Conservation (phyloP, 2,329 filamentous ascomycete species). For the Blastomyces silverae region DNA sequence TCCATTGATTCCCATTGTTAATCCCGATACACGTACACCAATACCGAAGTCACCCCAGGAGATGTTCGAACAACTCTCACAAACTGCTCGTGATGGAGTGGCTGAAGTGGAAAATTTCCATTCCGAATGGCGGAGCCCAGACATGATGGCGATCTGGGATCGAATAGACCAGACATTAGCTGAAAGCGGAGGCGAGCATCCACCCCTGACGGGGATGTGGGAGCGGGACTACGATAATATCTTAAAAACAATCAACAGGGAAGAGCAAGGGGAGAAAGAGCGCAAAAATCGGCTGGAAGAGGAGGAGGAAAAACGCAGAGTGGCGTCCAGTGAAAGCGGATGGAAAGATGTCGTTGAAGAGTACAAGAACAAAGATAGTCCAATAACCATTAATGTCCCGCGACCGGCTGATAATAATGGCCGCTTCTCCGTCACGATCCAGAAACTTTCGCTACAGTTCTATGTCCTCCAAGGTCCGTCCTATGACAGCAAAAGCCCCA, state of each 20-base stretch:
- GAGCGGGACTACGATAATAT: conserved; percentile 37
- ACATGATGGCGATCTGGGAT: conserved; percentile 37
- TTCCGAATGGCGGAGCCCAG: conserved; percentile 36
- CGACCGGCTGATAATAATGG: conserved; percentile 24
- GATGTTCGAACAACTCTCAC: conserved; percentile 33
- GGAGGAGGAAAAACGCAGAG: conserved; percentile 27
- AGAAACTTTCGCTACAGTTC: conserved; percentile 33
- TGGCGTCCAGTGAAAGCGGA: conserved; percentile 27
- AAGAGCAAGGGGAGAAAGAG: conserved; percentile 28
- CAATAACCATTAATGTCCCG: conserved; percentile 26
- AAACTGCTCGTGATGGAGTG: conserved; percentile 33
- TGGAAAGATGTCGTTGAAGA: conserved; percentile 33
- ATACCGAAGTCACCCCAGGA: conserved; percentile 32
- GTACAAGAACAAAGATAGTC: conserved; percentile 27
- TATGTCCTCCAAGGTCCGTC: conserved; percentile 27
- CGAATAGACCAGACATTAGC: conserved; percentile 33
- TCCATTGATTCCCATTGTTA: conserved; percentile 36
- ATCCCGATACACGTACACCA: conserved; percentile 25
- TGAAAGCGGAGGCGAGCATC: conserved; percentile 34
- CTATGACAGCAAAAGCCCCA: conserved; percentile 19
- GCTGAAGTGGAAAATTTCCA: conserved; percentile 37
- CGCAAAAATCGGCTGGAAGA: conserved; percentile 26
- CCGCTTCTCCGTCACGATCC: conserved; percentile 27
- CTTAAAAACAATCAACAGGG: conserved; percentile 28
- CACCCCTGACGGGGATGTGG: conserved; percentile 38